Percentiles rank a stretch among this genome's conserved stretches.
phyloP scores from a whole-genome alignment of 2,329 filamentous ascomycete species.

The Onygenales sp. region DNA sequence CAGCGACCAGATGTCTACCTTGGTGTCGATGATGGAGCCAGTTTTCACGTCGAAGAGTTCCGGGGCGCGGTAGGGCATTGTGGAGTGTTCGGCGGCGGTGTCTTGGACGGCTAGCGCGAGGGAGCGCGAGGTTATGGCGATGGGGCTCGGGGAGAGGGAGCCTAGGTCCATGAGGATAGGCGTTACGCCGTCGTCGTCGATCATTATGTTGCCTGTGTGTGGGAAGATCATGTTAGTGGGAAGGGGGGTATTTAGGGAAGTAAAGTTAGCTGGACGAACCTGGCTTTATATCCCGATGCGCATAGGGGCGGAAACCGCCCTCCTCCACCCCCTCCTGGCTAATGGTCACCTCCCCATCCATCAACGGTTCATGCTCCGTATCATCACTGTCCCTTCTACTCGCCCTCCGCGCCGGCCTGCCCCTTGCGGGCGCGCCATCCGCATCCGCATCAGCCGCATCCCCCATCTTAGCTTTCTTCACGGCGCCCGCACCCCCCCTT shows the following conservation, averaged over 20 bases:
- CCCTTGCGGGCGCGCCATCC: slow-evolving; percentile 27
- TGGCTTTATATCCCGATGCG: slow-evolving; percentile 95
- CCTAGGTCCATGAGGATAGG: slow-evolving; percentile 98
- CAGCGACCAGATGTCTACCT: slow-evolving; percentile 95
- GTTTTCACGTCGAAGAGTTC: slow-evolving; percentile 98
- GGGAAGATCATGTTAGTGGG: background rate
- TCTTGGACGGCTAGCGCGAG: slow-evolving; percentile 89
- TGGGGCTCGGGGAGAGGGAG: slow-evolving; percentile 77
- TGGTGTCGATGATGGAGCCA: slow-evolving; percentile 82
- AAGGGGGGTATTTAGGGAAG: background rate
- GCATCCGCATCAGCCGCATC: slow-evolving; percentile 45
- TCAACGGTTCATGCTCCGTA: slow-evolving; percentile 70
- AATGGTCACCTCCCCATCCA: slow-evolving; percentile 65
- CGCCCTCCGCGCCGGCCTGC: slow-evolving; percentile 30
- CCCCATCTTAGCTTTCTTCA: slow-evolving; percentile 48
- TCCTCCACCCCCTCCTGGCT: slow-evolving; percentile 59
- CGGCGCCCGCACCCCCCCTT: slow-evolving; percentile 44
- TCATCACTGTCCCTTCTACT: slow-evolving; percentile 54
- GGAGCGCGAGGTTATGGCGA: slow-evolving; percentile 80
- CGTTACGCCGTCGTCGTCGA: slow-evolving; percentile 75
- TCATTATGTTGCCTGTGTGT: slow-evolving; percentile 80
- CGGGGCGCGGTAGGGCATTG: slow-evolving; percentile 95
- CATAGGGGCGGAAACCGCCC: slow-evolving; percentile 68
- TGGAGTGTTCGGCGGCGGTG: slow-evolving; percentile 88
- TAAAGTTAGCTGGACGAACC: slow-evolving; percentile 45